Evolutionary conservation across 148 eudicot genomes (phyloP).

Genomic region (Agrostemma githago): DNA sequence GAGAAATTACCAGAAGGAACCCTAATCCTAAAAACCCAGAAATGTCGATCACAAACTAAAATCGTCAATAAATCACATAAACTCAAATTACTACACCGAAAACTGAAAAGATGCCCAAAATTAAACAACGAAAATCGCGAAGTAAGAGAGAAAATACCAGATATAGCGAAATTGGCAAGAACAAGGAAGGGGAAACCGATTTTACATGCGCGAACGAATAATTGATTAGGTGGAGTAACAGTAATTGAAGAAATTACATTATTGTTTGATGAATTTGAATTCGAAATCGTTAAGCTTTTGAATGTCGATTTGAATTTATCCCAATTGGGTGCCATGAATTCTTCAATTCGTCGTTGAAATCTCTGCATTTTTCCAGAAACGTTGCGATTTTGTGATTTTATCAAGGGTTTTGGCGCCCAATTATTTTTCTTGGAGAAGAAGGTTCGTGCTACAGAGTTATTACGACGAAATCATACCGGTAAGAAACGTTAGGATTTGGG

Average conservation of each 20-base stretch:
- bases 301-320: slow-evolving; percentile 13
- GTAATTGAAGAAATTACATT: neutral
- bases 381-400: neutral
- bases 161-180: slow-evolving; percentile 19
- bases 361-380: neutral
- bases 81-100: neutral
- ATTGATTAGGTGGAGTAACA: slow-evolving; percentile 11
- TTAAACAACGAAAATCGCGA: neutral
- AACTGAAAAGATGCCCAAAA: neutral
- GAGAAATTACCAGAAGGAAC: too few species aligned
- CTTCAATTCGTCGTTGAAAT: too few species aligned
- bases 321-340: neutral
- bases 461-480: too few species aligned
- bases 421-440: neutral
- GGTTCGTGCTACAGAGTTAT: neutral
- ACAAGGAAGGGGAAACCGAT: slow-evolving; percentile 22
- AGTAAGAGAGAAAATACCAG: slow-evolving; percentile 2
- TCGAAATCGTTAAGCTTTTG: slow-evolving; percentile 3
- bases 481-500: too few species aligned
- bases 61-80: neutral
- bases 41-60: neutral
- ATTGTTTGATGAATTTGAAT: neutral
- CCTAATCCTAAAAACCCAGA: neutral
- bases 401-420: neutral
- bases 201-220: slow-evolving; percentile 15